These are phyloP conservation scores for Dictyostelium brefeldianum DNA, from an alignment of 78 protist genomes.

Conservation along the genomic window DNA sequence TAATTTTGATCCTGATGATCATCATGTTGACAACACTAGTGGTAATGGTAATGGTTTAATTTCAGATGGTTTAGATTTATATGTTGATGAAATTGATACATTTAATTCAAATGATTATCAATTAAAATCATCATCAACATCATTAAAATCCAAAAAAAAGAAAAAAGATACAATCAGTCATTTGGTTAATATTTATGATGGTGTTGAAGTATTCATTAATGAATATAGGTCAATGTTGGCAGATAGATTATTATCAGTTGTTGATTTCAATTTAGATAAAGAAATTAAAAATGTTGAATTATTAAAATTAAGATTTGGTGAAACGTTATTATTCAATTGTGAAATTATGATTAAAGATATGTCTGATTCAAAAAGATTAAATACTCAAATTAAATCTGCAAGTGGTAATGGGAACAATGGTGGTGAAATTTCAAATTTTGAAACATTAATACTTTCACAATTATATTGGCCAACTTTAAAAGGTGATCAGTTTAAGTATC, in stretches of 20 bases:
- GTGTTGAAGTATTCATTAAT: slow-evolving; percentile 77
- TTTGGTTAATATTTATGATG: slow-evolving; percentile 87
- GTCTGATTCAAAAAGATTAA: slow-evolving; percentile 87
- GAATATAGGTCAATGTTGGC: slow-evolving; percentile 88
- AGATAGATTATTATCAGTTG: slow-evolving; percentile 70
- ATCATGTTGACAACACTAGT: neutral
- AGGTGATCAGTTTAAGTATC: slow-evolving; percentile 61
- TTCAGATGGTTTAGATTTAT: neutral
- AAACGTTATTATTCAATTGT: slow-evolving; percentile 72
- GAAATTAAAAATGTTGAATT: slow-evolving; percentile 85
- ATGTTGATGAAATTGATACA: slow-evolving; percentile 29
- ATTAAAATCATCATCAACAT: neutral
- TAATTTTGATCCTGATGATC: slow-evolving; percentile 7
- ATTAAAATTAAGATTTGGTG: slow-evolving; percentile 94
- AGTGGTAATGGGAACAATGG: neutral
- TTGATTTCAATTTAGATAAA: neutral
- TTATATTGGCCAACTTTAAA: slow-evolving; percentile 89
- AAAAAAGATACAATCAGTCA: slow-evolving; percentile 46
- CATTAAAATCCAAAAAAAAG: neutral
- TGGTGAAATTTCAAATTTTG: neutral
- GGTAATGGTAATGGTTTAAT: neutral
- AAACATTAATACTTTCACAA: slow-evolving; percentile 63
- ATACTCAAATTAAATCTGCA: slow-evolving; percentile 24
- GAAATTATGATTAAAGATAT: slow-evolving; percentile 92
- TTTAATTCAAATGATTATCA: neutral